A percentile compares a stretch with the other conserved stretches of the same genome.
Evolutionary conservation across 1,284 basidiomycete species (phyloP).

Genomic region (Puccinia polysora): DNA sequence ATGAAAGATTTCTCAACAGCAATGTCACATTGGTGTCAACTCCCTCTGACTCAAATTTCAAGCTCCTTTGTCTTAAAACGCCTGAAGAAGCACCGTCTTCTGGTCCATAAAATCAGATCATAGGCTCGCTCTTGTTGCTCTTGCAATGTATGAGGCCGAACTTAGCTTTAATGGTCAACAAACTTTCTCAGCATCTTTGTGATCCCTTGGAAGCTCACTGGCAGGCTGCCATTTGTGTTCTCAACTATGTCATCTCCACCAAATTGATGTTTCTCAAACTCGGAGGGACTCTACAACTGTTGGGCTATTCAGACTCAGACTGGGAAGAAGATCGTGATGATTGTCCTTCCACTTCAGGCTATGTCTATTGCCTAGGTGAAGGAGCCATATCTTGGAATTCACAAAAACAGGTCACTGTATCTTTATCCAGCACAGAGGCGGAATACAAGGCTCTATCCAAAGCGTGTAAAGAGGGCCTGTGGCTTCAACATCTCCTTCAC

Average conservation of each 20-base stretch:
- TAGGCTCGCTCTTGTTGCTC: not conserved
- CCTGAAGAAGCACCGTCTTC: too few species aligned
- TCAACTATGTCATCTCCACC: conserved; percentile 1
- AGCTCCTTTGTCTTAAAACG: too few species aligned
- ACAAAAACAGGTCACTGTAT: conserved; percentile 1
- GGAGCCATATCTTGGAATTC: conserved; percentile 16
- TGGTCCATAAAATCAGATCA: too few species aligned
- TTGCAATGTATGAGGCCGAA: not conserved
- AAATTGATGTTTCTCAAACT: not conserved
- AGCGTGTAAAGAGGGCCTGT: not conserved
- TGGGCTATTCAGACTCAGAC: conserved; percentile 8
- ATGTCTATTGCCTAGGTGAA: not conserved
- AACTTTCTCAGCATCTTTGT: not conserved
- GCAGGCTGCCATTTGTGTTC: not conserved
- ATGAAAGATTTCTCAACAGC: too few species aligned
- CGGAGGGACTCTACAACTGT: not conserved
- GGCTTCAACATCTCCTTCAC: not conserved
- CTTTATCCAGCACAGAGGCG: too few species aligned
- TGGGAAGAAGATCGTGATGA: conserved; percentile 1
- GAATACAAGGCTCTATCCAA: conserved; percentile 1
- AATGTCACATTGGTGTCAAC: too few species aligned
- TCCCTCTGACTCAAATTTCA: too few species aligned
- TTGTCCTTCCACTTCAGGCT: not conserved
- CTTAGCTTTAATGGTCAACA: not conserved
- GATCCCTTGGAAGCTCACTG: not conserved